phyloP scores from a whole-genome alignment of 2,329 filamentous ascomycete species.

The Hirsutella thompsonii region DNA sequence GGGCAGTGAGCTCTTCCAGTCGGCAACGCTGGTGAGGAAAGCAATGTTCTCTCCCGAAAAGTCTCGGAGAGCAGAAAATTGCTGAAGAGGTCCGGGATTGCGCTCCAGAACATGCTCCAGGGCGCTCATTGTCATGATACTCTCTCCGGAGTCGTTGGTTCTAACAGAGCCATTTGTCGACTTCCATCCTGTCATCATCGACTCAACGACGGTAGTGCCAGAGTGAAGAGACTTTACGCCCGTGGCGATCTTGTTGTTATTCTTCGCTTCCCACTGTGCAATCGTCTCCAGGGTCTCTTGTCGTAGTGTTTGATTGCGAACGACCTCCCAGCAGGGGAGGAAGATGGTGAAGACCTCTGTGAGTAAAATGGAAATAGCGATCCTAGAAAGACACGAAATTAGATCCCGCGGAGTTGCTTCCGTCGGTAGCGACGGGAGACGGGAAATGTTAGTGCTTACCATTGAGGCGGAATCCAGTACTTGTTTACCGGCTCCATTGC shows the following conservation, averaged over 20 bases:
- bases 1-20: conserved; percentile 35
- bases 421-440: background rate
- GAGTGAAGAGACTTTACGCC: conserved; percentile 9
- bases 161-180: conserved; percentile 20
- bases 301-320: conserved; percentile 24
- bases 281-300: conserved; percentile 31
- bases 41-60: conserved; percentile 62
- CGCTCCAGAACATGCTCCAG: conserved; percentile 47
- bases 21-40: conserved; percentile 45
- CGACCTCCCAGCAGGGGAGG: conserved; percentile 47
- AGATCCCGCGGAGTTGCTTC: conserved; percentile 11
- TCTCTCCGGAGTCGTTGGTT: conserved; percentile 17
- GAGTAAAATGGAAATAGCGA: conserved; percentile 40
- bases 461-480: conserved; percentile 47
- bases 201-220: conserved; percentile 12
- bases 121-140: conserved; percentile 44
- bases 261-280: conserved; percentile 27
- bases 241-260: conserved; percentile 9
- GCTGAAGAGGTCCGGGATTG: conserved; percentile 46
- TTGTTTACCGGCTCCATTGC: conserved; percentile 37
- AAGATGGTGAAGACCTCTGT: conserved; percentile 50
- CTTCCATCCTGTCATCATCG: conserved; percentile 13
- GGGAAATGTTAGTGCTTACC: conserved; percentile 29
- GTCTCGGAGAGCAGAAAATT: conserved; percentile 52
- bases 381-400: conserved; percentile 9